Conservation (phyloP, 768 basidiomycete genomes). For the Hygrophorus russula region DNA sequence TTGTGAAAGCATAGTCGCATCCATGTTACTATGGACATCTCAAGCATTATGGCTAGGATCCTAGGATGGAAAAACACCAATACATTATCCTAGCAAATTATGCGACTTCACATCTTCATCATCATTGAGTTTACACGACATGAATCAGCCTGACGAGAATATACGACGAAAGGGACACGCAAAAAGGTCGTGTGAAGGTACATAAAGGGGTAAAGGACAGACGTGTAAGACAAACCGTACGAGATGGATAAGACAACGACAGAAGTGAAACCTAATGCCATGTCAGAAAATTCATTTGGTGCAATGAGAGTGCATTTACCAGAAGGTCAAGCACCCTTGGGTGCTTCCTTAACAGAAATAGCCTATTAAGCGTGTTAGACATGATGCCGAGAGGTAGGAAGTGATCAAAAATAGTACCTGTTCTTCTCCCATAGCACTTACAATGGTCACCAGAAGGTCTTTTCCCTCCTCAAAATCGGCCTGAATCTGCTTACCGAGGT, state of each 20-base stretch:
- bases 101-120: not conserved
- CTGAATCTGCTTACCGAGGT: constrained; percentile 65
- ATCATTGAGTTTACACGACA: not conserved
- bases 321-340: constrained; percentile 33
- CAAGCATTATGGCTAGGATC: too few relatives aligned
- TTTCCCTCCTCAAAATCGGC: constrained; percentile 73
- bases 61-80: not conserved
- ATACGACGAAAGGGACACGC: not conserved
- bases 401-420: constrained; percentile 31
- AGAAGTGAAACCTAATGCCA: not conserved
- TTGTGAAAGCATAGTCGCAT: not conserved
- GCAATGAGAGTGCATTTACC: not conserved
- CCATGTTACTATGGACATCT: too few relatives aligned
- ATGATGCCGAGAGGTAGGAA: not conserved
- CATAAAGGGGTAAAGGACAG: not conserved
- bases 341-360: constrained; percentile 84
- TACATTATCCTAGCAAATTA: constrained; percentile 1
- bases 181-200: not conserved
- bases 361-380: constrained; percentile 28
- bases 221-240: not conserved
- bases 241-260: not conserved
- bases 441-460: constrained; percentile 78
- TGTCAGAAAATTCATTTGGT: too few relatives aligned
- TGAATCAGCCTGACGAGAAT: not conserved
- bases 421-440: constrained; percentile 90